phyloP scores from a whole-genome alignment of 1,139 yeast genomes.

The Yamadazyma diddensiae region DNA sequence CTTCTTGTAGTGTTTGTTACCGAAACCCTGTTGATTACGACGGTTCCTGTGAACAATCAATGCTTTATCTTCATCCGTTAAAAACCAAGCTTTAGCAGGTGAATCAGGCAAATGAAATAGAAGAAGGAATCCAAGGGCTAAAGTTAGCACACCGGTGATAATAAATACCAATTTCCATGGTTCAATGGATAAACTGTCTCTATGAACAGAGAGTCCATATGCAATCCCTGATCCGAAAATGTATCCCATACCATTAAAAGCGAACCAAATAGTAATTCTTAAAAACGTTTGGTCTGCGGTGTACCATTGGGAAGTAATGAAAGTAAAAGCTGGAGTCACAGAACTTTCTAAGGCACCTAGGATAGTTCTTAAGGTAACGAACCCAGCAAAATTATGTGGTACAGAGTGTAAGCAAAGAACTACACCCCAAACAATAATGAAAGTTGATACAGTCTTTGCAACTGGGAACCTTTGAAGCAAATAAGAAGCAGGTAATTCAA shows the following conservation, averaged over 20 bases:
- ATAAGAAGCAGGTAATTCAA: slow-evolving; percentile 45
- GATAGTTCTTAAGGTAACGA: slow-evolving; percentile 27
- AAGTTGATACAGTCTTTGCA: slow-evolving; percentile 21
- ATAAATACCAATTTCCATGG: slow-evolving; percentile 34
- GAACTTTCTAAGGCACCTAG: slow-evolving; percentile 57
- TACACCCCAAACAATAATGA: slow-evolving; percentile 30
- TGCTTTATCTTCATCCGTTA: slow-evolving; percentile 45
- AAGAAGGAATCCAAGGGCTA: slow-evolving; percentile 23
- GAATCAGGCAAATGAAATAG: slow-evolving; percentile 26
- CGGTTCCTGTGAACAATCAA: slow-evolving; percentile 35
- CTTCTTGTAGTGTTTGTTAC: slow-evolving; percentile 50
- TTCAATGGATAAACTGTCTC: slow-evolving; percentile 19
- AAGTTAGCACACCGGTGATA: slow-evolving; percentile 28
- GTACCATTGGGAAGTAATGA: slow-evolving; percentile 36
- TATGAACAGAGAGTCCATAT: slow-evolving; percentile 16
- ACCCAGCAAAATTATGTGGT: slow-evolving; percentile 25
- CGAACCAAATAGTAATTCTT: slow-evolving; percentile 25
- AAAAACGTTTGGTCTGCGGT: slow-evolving; percentile 20
- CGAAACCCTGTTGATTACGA: slow-evolving; percentile 52
- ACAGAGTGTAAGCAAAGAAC: slow-evolving; percentile 25
- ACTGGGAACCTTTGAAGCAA: slow-evolving; percentile 37
- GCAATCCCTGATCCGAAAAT: slow-evolving; percentile 26
- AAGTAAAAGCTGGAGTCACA: slow-evolving; percentile 53
- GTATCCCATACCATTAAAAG: slow-evolving; percentile 30
- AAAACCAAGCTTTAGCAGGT: slow-evolving; percentile 32